phyloP scores from a whole-genome alignment of 352 stramenopile genomes.

The Phytophthora tentaculata region DNA sequence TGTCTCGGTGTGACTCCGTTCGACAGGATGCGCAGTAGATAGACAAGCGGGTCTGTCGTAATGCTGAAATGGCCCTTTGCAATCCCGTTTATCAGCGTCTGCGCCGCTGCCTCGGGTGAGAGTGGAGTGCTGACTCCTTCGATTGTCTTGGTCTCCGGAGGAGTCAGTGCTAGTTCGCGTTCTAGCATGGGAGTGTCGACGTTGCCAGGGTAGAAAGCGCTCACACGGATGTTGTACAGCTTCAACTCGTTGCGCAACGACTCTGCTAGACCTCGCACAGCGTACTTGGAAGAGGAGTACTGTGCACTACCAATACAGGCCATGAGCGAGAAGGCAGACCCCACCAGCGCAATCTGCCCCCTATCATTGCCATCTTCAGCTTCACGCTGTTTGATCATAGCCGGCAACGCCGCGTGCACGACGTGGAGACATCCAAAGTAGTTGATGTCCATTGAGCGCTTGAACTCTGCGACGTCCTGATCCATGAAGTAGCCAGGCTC shows the following conservation, averaged over 20 bases:
- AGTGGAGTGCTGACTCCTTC: slow-evolving; percentile 38
- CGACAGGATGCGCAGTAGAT: slow-evolving; percentile 46
- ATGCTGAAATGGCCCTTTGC: slow-evolving; percentile 55
- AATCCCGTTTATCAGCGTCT: slow-evolving; percentile 45
- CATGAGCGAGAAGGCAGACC: slow-evolving; percentile 52
- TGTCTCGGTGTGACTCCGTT: slow-evolving; percentile 54
- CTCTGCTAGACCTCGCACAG: slow-evolving; percentile 63
- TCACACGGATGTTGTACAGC: slow-evolving; percentile 47
- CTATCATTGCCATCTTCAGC: slow-evolving; percentile 15
- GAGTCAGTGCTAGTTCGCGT: slow-evolving; percentile 43
- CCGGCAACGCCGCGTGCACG: slow-evolving; percentile 50
- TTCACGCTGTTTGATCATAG: slow-evolving; percentile 49
- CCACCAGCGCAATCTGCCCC: slow-evolving; percentile 53
- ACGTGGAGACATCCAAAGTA: slow-evolving; percentile 62
- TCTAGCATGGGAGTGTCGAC: slow-evolving; percentile 55
- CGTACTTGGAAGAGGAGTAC: slow-evolving; percentile 57
- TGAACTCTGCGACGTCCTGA: slow-evolving; percentile 44
- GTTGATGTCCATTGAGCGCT: slow-evolving; percentile 64
- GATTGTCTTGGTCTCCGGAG: slow-evolving; percentile 51
- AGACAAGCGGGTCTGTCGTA: slow-evolving; percentile 55
- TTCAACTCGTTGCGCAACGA: slow-evolving; percentile 55
- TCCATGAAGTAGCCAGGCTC: slow-evolving; percentile 65
- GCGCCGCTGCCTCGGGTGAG: slow-evolving; percentile 37
- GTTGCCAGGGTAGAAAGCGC: slow-evolving; percentile 53
- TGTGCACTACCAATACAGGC: slow-evolving; percentile 53